Conservation (phyloP, 2,329 filamentous ascomycete genomes). For the Gnomoniopsis smithogilvyi region DNA sequence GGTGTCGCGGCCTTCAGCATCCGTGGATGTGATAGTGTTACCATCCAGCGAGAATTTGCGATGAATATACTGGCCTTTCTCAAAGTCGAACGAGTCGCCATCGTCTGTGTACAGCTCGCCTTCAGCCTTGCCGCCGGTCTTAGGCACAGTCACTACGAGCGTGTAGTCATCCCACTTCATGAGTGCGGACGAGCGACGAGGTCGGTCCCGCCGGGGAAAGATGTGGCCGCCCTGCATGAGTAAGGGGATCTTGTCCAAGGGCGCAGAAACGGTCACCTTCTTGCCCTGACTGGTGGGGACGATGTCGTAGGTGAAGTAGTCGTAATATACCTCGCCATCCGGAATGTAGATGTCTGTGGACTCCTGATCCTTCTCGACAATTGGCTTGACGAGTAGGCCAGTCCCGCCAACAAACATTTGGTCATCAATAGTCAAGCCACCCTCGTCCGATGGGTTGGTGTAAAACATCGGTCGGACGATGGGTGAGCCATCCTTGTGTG, state of each 20-base stretch:
- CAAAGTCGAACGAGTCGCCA: conserved; percentile 86
- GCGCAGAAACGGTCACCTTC: conserved; percentile 66
- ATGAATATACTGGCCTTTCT: conserved; percentile 84
- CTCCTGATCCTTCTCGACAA: conserved; percentile 72
- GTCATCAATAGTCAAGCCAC: conserved; percentile 84
- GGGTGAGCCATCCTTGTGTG: conserved; percentile 76
- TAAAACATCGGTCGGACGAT: conserved; percentile 93
- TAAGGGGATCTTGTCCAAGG: conserved; percentile 82
- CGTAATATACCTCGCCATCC: conserved; percentile 86
- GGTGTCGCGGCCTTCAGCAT: conserved; percentile 54
- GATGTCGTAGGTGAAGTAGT: conserved; percentile 86
- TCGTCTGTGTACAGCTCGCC: conserved; percentile 91
- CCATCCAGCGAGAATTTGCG: conserved; percentile 68
- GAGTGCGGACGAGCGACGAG: conserved; percentile 77
- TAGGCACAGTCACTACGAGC: conserved; percentile 71
- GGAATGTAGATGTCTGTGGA: conserved; percentile 81
- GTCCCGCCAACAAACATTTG: conserved; percentile 89
- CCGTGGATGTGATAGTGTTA: conserved; percentile 64
- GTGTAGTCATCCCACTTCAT: conserved; percentile 98
- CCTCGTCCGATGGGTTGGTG: conserved; percentile 81
- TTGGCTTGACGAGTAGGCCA: conserved; percentile 88
- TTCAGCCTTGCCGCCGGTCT: conserved; percentile 60
- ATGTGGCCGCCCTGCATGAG: conserved; percentile 93
- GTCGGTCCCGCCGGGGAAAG: conserved; percentile 83
- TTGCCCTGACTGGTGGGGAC: conserved; percentile 69